Evolutionary conservation across 306 rosid species (phyloP).

Genomic region (Castanopsis chinensis): DNA sequence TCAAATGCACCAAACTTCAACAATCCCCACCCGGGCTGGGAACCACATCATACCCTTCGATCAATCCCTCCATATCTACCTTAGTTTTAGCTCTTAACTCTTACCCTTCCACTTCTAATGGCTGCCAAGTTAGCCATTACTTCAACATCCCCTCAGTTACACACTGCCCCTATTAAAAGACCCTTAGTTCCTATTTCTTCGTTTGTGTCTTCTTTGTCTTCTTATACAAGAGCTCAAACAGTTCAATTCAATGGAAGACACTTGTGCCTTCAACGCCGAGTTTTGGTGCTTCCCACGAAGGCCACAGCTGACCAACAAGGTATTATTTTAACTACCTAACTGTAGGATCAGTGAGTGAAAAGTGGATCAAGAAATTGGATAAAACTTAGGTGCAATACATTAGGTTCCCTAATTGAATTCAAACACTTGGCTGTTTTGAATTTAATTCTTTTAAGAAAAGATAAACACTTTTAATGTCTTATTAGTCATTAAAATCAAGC

Average conservation of each 20-base stretch:
- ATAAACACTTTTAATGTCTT: no score
- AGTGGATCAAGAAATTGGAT: neutral
- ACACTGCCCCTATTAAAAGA: conserved; percentile 32
- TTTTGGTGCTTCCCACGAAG: conserved; percentile 41
- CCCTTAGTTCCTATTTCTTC: conserved; percentile 47
- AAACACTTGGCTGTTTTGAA: no score
- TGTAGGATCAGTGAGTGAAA: neutral
- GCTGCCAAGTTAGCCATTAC: conserved; percentile 62
- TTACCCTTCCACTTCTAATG: conserved; percentile 37
- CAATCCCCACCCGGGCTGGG: neutral
- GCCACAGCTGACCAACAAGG: conserved; percentile 87
- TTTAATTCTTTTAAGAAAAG: no score
- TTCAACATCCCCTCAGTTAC: conserved; percentile 41
- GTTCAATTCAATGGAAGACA: conserved; percentile 47
- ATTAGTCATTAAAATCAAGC: no score
- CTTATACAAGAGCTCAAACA: conserved; percentile 36
- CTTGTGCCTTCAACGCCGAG: conserved; percentile 45
- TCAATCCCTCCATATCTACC: neutral
- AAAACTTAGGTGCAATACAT: no score
- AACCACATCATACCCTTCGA: neutral
- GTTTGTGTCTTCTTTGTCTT: conserved; percentile 23
- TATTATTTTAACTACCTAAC: conserved; percentile 13
- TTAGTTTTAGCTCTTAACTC: neutral
- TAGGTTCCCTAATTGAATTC: no score
- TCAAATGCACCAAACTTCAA: neutral